Base-by-base conservation (phyloP, 352 stramenopile genomes). In the Pythium aristosporum region DNA sequence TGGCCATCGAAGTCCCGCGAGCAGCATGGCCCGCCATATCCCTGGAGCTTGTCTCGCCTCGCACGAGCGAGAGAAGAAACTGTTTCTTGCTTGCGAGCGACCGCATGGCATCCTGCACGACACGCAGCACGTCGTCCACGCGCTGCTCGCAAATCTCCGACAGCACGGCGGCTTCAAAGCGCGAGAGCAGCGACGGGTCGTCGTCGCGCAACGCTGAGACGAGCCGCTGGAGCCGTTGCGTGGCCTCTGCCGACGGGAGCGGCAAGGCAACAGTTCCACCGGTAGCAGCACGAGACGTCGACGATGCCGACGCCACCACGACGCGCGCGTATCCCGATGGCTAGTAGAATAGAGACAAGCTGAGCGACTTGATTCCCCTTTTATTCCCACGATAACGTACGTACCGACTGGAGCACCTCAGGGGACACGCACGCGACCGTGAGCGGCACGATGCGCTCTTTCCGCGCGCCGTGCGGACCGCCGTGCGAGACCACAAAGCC, bases 361-460 rank as follows among this genome's bases (percentile, higher is more conserved):
- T 49, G 7, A 23, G 21, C 8, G 42, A 21, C 9, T 23, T 21
- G 7, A 48, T 20, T 8, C n/a, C 12, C 5, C 42, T 48, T 8
- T 48, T 9, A 28, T n/a, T n/a, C n/a, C n/a, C n/a, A n/a, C n/a
- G n/a, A n/a, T n/a, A n/a, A n/a, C n/a, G n/a, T n/a, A 39, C 59
- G 8, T 68, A 68, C 59, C 53, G 60, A 52, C 37, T 67, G 49
- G 23, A 89, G 72, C 39, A 88, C 57, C 34, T 87, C 56, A 0
- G 82, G 82, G 0, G 68, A 75, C 41, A 72, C 44, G 21, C 78
- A 88, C n/a, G 77, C 82, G 34, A 89, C 62, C 34, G 82, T 77
- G 2, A 91, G 78, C 57, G 82, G 82, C 11, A 91, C 71, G 47
- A 91, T 67, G 9, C 78, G 72, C 34, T 68, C 32, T 9, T 58